Conservation (phyloP, 108 stramenopile genomes). For the Mayamaea pseudoterrestris region DNA sequence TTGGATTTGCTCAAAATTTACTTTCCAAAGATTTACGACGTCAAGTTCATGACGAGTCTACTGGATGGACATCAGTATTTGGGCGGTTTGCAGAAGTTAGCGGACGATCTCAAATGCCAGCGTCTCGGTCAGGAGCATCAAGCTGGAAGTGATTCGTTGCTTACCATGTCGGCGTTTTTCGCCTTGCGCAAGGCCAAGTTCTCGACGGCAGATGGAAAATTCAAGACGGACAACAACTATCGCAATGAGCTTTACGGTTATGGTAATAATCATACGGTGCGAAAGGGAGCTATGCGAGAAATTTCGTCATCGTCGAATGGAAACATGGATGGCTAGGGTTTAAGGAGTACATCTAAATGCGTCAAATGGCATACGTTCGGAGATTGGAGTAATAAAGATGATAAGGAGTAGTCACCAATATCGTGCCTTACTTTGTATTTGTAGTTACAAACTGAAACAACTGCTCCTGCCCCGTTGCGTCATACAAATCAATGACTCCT, state of each 20-base stretch:
- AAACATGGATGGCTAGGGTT: no score
- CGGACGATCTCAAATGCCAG: slow-evolving; percentile 85
- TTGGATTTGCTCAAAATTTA: slow-evolving; percentile 89
- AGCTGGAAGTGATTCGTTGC: slow-evolving; percentile 92
- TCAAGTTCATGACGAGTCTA: slow-evolving; percentile 93
- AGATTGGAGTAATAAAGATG: no score
- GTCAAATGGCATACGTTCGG: no score
- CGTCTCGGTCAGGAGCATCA: slow-evolving; percentile 99
- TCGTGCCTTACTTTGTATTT: no score
- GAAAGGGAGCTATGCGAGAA: slow-evolving; percentile 44
- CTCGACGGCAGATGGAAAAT: slow-evolving; percentile 23
- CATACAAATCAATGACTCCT: neutral
- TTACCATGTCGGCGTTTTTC: slow-evolving; percentile 94
- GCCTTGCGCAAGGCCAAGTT: slow-evolving; percentile 78
- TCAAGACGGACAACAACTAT: slow-evolving; percentile 59
- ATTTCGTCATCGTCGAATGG: no score
- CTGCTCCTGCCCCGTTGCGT: no score
- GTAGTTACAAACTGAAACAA: no score
- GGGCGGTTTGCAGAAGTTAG: slow-evolving; percentile 89
- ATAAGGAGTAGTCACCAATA: no score
- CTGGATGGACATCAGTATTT: slow-evolving; percentile 76
- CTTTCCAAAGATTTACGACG: slow-evolving; percentile 96
- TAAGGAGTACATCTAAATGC: no score
- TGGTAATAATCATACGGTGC: slow-evolving; percentile 78
- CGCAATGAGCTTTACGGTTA: slow-evolving; percentile 86